phyloP scores from a whole-genome alignment of 148 eudicot genomes.

The Vaccinium corymbosum region DNA sequence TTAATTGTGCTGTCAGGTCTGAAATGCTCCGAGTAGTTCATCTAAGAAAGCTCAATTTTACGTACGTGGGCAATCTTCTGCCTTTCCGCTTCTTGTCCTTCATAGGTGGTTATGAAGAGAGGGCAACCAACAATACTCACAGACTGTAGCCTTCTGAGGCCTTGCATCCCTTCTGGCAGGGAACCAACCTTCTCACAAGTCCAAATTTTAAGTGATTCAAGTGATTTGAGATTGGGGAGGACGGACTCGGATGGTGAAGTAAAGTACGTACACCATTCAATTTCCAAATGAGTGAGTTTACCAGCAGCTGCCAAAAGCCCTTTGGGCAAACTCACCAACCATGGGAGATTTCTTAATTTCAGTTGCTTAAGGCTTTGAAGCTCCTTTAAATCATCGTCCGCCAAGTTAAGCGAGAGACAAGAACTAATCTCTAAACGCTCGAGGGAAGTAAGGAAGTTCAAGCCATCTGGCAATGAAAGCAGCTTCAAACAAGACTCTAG shows the following conservation, averaged over 20 bases:
- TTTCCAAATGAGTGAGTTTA: neutral
- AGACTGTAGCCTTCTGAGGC: neutral
- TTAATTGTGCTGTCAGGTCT: too few relatives aligned
- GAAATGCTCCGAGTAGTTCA: too few relatives aligned
- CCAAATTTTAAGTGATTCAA: neutral
- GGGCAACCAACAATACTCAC: neutral
- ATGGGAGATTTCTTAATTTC: neutral
- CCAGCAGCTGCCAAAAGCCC: neutral
- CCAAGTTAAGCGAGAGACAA: neutral
- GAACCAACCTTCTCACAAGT: neutral
- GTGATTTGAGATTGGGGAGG: neutral
- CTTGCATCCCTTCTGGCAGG: neutral
- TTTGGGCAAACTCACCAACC: neutral
- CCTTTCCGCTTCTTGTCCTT: too few relatives aligned
- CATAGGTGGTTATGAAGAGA: too few relatives aligned
- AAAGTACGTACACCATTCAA: neutral
- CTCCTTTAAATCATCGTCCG: neutral
- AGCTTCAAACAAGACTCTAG: too few relatives aligned
- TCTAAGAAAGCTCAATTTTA: too few relatives aligned
- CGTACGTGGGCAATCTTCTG: too few relatives aligned
- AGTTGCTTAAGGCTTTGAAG: neutral
- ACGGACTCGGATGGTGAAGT: neutral
- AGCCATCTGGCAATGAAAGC: too few relatives aligned
- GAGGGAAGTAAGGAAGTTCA: too few relatives aligned
- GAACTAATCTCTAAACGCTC: neutral